phyloP scores from a whole-genome alignment of 208 protist species.

The Herpetomonas samuelpessoai region DNA sequence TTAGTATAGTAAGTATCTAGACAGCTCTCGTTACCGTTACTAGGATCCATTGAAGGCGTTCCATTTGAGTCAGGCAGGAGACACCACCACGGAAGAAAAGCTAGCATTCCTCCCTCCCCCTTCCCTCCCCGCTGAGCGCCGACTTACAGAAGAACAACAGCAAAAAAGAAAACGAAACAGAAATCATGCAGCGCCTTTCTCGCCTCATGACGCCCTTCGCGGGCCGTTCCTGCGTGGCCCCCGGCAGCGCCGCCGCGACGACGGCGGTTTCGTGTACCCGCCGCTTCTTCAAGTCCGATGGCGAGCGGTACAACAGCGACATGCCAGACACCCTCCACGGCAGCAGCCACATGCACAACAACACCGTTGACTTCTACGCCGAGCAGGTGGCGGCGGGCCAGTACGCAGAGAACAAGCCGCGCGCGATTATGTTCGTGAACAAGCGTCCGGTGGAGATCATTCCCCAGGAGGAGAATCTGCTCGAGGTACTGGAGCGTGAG shows the following conservation, averaged over 20 bases:
- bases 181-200: background rate
- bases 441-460: conserved; percentile 89
- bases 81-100: background rate
- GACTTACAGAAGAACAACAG: background rate
- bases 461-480: conserved; percentile 88
- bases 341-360: conserved; percentile 50
- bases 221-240: too few species aligned
- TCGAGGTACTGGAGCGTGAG: conserved; percentile 89
- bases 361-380: conserved; percentile 34
- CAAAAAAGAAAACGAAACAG: conserved; percentile 11
- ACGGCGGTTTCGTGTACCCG: conserved; percentile 12
- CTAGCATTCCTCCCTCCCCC: too few species aligned
- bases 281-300: conserved; percentile 65
- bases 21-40: too few species aligned
- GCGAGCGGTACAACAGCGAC: conserved; percentile 68
- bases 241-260: background rate
- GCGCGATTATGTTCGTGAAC: conserved; percentile 92
- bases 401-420: conserved; percentile 84
- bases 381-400: conserved; percentile 78
- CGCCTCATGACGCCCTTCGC: too few species aligned
- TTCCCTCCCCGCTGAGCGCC: background rate
- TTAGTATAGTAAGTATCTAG: too few species aligned
- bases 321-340: conserved; percentile 56
- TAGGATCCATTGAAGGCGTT: too few species aligned
- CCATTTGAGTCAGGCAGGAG: too few species aligned